phyloP scores from a whole-genome alignment of 495 filamentous ascomycete genomes.

The Lindgomyces ingoldianus region DNA sequence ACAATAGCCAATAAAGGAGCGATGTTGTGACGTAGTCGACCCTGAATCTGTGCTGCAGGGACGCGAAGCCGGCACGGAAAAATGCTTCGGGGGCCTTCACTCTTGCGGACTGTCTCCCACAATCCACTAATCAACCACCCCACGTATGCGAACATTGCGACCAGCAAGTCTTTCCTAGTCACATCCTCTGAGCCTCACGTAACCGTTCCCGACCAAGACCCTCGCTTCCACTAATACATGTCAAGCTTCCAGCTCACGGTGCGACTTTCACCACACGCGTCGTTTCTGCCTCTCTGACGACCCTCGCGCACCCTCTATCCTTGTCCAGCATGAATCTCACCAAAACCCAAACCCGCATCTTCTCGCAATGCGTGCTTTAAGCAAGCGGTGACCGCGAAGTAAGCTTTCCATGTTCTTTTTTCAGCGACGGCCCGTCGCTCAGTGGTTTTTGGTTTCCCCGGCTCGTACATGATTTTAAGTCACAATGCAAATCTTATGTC shows the following conservation, averaged over 20 bases:
- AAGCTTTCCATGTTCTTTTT: neutral
- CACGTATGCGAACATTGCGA: neutral
- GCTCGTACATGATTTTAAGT: too few species aligned
- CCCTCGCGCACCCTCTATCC: conserved; percentile 2
- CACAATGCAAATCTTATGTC: too few species aligned
- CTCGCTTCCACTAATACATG: too few species aligned
- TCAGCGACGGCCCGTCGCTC: neutral
- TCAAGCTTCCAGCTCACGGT: neutral
- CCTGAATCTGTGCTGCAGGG: neutral
- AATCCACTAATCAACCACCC: neutral
- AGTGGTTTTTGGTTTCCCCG: neutral
- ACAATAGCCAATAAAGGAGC: neutral
- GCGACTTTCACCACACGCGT: neutral
- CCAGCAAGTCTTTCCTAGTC: neutral
- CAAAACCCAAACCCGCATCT: conserved; percentile 2
- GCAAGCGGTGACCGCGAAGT: conserved; percentile 31
- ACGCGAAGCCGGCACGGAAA: too few species aligned
- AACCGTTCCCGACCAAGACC: neutral
- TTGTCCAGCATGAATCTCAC: conserved; percentile 31
- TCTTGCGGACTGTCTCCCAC: too few species aligned
- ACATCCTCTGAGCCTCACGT: neutral
- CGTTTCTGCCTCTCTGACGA: neutral
- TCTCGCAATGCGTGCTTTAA: conserved; percentile 30
- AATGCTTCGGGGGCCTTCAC: neutral
- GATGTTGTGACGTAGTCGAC: neutral